Evolutionary conservation across 768 basidiomycete species (phyloP).

Genomic region (Nidularia pulvinata): DNA sequence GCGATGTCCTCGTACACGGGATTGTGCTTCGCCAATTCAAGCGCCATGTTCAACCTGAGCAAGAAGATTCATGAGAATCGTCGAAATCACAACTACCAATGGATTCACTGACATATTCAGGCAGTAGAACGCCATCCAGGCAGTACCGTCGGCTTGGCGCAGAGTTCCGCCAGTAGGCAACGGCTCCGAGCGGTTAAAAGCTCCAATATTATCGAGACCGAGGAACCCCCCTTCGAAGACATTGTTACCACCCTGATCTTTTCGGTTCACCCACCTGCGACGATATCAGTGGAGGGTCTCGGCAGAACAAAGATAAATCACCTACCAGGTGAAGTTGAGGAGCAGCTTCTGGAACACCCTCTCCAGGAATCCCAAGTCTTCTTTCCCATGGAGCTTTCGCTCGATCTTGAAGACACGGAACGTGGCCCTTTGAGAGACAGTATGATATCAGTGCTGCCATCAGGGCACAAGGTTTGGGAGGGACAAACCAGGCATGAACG

Average conservation of each 20-base stretch:
- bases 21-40: conserved; percentile 98
- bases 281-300: background rate
- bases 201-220: conserved; percentile 96
- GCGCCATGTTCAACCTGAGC: conserved; percentile 89
- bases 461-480: too few species aligned
- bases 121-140: conserved; percentile 99
- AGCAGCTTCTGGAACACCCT: conserved; percentile 98
- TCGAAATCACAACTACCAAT: background rate
- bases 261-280: conserved; percentile 95
- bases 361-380: conserved; percentile 92
- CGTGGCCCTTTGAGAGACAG: conserved; percentile 65
- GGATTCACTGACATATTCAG: conserved; percentile 84
- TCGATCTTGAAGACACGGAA: conserved; percentile 99
- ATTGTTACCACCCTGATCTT: conserved; percentile 92
- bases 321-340: conserved; percentile 94
- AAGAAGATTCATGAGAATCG: conserved; percentile 3
- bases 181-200: conserved; percentile 97
- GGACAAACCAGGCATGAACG: conserved; percentile 89
- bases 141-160: conserved; percentile 97
- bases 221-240: conserved; percentile 99
- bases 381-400: conserved; percentile 89
- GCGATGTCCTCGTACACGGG: conserved; percentile 98
- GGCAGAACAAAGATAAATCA: conserved; percentile 1
- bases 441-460: conserved; percentile 1
- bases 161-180: conserved; percentile 92